A percentile compares a stretch with the other conserved stretches of the same genome.
These are phyloP conservation scores for Aspergillus affinis DNA, from an alignment of 495 filamentous ascomycete genomes.

Conservation along the genomic window DNA sequence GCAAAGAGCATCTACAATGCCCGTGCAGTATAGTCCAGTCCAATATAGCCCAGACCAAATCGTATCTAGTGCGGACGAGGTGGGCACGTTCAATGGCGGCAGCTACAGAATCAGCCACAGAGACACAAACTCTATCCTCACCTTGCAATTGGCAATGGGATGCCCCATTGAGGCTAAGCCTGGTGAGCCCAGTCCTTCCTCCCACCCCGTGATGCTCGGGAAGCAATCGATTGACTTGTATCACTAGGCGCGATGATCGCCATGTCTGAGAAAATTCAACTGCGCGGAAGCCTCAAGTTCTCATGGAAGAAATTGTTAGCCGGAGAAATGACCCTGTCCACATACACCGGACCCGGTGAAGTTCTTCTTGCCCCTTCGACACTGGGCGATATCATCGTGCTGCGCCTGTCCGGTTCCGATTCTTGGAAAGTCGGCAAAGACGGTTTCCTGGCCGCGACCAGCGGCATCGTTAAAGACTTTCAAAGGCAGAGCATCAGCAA, in stretches of 20 bases:
- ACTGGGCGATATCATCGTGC: constrained; percentile 82
- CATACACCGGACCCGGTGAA: constrained; percentile 89
- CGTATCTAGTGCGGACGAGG: constrained; percentile 55
- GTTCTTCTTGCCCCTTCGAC: constrained; percentile 76
- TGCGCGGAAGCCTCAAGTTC: constrained; percentile 80
- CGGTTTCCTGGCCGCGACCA: constrained; percentile 73
- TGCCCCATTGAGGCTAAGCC: constrained; percentile 81
- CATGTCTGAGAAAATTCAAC: constrained; percentile 84
- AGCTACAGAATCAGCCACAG: constrained; percentile 91
- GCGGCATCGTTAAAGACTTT: constrained; percentile 77
- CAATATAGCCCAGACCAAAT: constrained; percentile 43
- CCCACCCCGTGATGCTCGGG: not conserved
- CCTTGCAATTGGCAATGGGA: constrained; percentile 84
- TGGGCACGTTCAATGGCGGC: constrained; percentile 94
- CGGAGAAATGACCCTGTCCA: constrained; percentile 74
- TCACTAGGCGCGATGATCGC: constrained; percentile 79
- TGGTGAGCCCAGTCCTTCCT: constrained; percentile 46
- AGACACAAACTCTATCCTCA: constrained; percentile 86
- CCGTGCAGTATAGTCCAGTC: constrained; percentile 50
- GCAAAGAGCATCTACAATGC: constrained; percentile 22
- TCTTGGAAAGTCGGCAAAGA: constrained; percentile 80
- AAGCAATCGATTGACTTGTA: not conserved
- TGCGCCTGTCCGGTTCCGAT: constrained; percentile 66
- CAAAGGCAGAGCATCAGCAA: constrained; percentile 87
- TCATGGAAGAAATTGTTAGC: constrained; percentile 80